Evolutionary conservation across 208 protist genomes (phyloP), one percentile per base, ranked within the genome.

Genomic region (Herpetomonas tarakana): DNA sequence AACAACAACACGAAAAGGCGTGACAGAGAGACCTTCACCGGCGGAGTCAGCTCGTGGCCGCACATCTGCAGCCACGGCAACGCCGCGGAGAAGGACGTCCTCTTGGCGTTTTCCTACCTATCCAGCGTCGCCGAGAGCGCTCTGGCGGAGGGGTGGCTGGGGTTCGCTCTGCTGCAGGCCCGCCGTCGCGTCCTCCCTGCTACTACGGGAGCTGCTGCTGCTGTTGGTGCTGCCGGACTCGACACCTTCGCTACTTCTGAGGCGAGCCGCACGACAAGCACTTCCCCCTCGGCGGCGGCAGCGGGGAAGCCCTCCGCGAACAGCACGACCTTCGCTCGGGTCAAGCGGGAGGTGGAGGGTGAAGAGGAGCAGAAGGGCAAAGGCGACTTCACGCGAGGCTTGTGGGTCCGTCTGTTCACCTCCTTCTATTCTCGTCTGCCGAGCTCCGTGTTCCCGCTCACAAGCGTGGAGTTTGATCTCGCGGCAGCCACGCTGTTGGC

Each of bases 11-110:
- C 14, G 27, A 44, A 25, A 24, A 18, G 47, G 35, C n/a, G n/a
- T n/a, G n/a, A n/a, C n/a, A n/a, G n/a, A n/a, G n/a, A n/a, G n/a
- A n/a, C n/a, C n/a, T n/a, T n/a, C n/a, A n/a, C 65, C 1, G 65
- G 71, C 21, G 80, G 75, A 2, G 72, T 91, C 11, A 86, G 78
- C 1, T 83, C 71, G 21, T 88, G 79, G 80, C 68, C 74, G 44
- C 68, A 78, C 39, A 76, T 91, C 47, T 49, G 73, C 28, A 56
- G 58, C 21, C 53, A 69, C 54, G 72, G 71, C 25, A 67, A 78
- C 57, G 84, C 76, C 25, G 65, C 73, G 7, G 64, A 74, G 41
- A 73, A 80, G 16, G 84, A 91, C 30, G 73, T 64, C 19, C 62
- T 71, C 1, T 68, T 80, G 29, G 73, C 78, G 0, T 69, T 74